These are phyloP conservation scores for Tanacetum coccineum DNA, from an alignment of 129 eudicot genomes.

Conservation along the genomic window DNA sequence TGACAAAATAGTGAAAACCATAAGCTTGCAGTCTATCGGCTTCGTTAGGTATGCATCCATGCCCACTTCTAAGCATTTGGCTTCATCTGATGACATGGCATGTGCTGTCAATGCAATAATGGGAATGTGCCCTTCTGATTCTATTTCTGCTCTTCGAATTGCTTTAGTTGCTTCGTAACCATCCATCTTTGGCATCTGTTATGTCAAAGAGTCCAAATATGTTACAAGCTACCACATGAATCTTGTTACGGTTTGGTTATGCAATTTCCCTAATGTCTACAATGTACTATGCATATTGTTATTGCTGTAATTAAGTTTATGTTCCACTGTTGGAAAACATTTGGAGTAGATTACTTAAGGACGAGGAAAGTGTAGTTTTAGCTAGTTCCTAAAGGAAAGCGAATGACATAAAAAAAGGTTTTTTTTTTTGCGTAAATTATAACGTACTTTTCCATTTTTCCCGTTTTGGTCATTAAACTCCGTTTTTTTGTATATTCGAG, in stretches of 20 bases:
- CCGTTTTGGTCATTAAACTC: no score
- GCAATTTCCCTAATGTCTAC: background rate
- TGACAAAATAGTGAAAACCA: conserved; percentile 88
- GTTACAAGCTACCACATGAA: conserved; percentile 1
- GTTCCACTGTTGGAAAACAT: background rate
- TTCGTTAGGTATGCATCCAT: conserved; percentile 98
- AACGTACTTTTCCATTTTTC: no score
- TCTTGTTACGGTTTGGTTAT: background rate
- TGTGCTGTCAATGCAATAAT: conserved; percentile 94
- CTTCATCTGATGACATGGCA: conserved; percentile 96
- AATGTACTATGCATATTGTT: background rate
- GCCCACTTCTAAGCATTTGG: conserved; percentile 89
- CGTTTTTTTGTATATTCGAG: no score
- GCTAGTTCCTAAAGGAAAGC: no score
- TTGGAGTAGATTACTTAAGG: background rate
- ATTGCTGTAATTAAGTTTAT: background rate
- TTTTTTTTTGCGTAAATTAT: no score
- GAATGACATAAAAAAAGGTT: no score
- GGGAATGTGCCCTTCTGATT: conserved; percentile 57
- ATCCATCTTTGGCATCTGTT: conserved; percentile 99
- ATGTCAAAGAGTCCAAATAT: background rate
- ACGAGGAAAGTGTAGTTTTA: background rate
- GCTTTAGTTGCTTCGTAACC: conserved; percentile 96
- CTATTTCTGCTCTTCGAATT: conserved; percentile 64
- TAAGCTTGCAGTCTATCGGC: conserved; percentile 85